phyloP scores from a whole-genome alignment of 257 asterid species.

The Capsicum baccatum region DNA sequence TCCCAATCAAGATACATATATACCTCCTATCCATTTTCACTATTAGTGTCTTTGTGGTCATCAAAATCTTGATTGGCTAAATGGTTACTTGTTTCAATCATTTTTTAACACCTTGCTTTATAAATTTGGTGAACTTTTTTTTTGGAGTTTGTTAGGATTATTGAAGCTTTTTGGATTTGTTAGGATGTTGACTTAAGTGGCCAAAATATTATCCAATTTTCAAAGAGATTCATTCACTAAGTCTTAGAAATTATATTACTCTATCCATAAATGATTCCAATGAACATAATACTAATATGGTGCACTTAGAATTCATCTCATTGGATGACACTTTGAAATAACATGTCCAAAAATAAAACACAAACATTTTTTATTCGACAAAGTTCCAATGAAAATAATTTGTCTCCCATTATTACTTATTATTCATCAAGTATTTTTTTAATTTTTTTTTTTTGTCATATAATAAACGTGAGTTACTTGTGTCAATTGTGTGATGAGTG shows the following conservation, averaged over 20 bases:
- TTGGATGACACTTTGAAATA: constrained; percentile 13
- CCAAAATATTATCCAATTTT: not conserved
- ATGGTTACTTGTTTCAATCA: constrained; percentile 21
- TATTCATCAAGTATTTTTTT: not conserved
- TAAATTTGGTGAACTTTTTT: not conserved
- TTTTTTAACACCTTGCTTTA: constrained; percentile 15
- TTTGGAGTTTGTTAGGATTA: constrained; percentile 17
- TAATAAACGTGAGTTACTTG: not conserved
- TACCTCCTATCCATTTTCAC: not conserved
- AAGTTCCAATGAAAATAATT: not conserved
- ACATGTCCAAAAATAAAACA: not conserved
- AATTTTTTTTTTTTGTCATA: too few species aligned
- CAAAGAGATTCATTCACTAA: not conserved
- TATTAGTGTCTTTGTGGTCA: not conserved
- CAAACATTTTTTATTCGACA: not conserved
- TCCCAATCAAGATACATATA: not conserved
- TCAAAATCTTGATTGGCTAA: not conserved
- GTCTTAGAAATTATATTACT: not conserved
- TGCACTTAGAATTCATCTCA: constrained; percentile 2
- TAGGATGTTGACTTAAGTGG: constrained; percentile 26
- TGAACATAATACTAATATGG: not conserved
- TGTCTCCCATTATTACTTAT: constrained; percentile 24
- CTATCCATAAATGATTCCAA: not conserved
- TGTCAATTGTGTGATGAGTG: not conserved
- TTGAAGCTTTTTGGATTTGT: constrained; percentile 12